Evolutionary conservation across 306 rosid species (phyloP).

Genomic region (Vigna unguiculata): DNA sequence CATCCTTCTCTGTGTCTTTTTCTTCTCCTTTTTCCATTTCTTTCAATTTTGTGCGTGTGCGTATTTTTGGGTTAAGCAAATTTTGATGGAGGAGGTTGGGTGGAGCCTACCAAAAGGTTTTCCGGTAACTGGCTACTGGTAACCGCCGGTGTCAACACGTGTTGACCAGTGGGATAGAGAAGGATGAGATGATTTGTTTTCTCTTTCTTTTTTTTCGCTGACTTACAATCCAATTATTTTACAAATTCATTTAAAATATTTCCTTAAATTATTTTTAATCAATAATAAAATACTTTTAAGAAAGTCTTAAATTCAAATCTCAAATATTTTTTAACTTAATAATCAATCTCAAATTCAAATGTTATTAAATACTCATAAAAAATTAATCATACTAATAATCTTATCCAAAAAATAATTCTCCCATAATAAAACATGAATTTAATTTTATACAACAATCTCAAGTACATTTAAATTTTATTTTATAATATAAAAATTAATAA

Average conservation of each 20-base stretch:
- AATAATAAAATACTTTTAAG: too few species aligned
- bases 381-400: too few species aligned
- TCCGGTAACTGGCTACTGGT: constrained; percentile 51
- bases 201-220: constrained; percentile 35
- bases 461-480: too few species aligned
- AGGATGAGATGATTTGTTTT: constrained; percentile 5
- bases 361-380: too few species aligned
- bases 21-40: background rate
- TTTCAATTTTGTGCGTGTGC: background rate
- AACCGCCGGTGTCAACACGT: constrained; percentile 55
- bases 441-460: too few species aligned
- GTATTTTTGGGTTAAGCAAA: constrained; percentile 39
- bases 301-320: too few species aligned
- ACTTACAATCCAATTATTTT: constrained; percentile 14
- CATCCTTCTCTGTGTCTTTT: background rate
- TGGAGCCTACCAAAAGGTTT: constrained; percentile 47
- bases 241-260: background rate
- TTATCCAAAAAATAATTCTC: too few species aligned
- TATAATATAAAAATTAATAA: too few species aligned
- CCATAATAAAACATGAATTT: too few species aligned
- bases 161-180: constrained; percentile 47
- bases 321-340: too few species aligned
- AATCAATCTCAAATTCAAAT: too few species aligned
- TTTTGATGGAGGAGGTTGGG: constrained; percentile 43
- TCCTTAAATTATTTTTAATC: too few species aligned